These are phyloP conservation scores for Pachysolen tannophilus DNA, from an alignment of 805 yeast species.

Conservation along the genomic window DNA sequence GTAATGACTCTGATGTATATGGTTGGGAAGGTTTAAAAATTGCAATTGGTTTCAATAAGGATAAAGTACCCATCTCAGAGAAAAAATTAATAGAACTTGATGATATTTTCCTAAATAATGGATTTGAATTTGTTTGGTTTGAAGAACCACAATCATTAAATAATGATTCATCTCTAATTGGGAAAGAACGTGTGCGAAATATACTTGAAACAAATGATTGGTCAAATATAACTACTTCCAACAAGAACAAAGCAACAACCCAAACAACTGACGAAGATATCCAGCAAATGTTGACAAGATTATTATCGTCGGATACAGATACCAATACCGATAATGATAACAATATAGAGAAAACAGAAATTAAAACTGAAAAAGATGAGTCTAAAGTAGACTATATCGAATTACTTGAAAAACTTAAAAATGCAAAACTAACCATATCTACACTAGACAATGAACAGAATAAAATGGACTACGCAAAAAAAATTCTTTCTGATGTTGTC, in stretches of 20 bases:
- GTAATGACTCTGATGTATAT: conserved; percentile 5
- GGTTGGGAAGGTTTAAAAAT: conserved; percentile 28
- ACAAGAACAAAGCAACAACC: neutral
- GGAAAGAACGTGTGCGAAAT: conserved; percentile 31
- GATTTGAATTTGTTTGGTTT: conserved; percentile 30
- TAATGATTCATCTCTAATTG: conserved; percentile 31
- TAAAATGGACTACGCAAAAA: too few species aligned
- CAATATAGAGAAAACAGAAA: neutral
- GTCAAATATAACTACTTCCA: conserved; percentile 19
- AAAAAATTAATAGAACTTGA: conserved; percentile 23
- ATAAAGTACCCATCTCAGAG: conserved; percentile 1
- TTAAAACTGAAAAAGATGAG: conserved; percentile 3
- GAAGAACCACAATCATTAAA: conserved; percentile 3
- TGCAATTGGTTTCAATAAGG: conserved; percentile 23
- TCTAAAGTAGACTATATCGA: conserved; percentile 20
- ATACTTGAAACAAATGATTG: conserved; percentile 37
- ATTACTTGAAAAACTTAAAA: conserved; percentile 24
- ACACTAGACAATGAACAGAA: too few species aligned
- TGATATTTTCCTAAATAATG: conserved; percentile 28
- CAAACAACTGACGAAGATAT: neutral
- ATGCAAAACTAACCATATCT: too few species aligned
- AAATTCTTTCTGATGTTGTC: too few species aligned
- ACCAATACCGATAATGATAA: neutral
- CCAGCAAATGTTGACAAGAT: conserved; percentile 1
- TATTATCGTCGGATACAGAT: conserved; percentile 1